These are phyloP conservation scores for Pseudocercospora fuligena DNA, from an alignment of 2,329 filamentous ascomycete genomes.

Conservation along the genomic window DNA sequence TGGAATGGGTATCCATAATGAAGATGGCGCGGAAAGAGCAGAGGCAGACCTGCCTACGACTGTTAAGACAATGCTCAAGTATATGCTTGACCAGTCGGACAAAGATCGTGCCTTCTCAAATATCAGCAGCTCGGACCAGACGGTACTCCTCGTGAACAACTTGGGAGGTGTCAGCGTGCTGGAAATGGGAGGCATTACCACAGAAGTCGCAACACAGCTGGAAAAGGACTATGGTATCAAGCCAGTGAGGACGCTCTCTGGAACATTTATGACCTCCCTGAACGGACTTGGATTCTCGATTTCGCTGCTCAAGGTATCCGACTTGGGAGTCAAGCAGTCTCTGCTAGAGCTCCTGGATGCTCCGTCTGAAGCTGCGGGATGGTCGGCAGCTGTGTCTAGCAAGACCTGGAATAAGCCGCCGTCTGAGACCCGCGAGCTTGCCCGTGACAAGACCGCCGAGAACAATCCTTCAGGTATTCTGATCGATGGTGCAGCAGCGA, in stretches of 20 bases:
- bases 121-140: slow-evolving; percentile 64
- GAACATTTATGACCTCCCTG: slow-evolving; percentile 74
- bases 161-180: slow-evolving; percentile 74
- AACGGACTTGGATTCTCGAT: slow-evolving; percentile 75
- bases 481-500: slow-evolving; percentile 57
- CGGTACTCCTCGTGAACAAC: slow-evolving; percentile 75
- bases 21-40: slow-evolving; percentile 48
- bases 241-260: slow-evolving; percentile 65
- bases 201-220: slow-evolving; percentile 68
- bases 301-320: slow-evolving; percentile 66
- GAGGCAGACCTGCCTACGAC: slow-evolving; percentile 48
- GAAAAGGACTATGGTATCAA: slow-evolving; percentile 62
- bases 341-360: slow-evolving; percentile 72
- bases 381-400: slow-evolving; percentile 63
- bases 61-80: slow-evolving; percentile 65
- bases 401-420: slow-evolving; percentile 61
- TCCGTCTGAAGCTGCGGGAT: slow-evolving; percentile 69
- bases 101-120: slow-evolving; percentile 72
- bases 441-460: slow-evolving; percentile 44
- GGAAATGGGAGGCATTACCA: slow-evolving; percentile 73
- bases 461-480: slow-evolving; percentile 59
- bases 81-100: slow-evolving; percentile 67
- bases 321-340: slow-evolving; percentile 63
- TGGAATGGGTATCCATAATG: slow-evolving; percentile 77
- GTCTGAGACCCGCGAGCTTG: slow-evolving; percentile 45